phyloP scores from a whole-genome alignment of 805 yeast species.

The Lipomyces spencermartinsiae region DNA sequence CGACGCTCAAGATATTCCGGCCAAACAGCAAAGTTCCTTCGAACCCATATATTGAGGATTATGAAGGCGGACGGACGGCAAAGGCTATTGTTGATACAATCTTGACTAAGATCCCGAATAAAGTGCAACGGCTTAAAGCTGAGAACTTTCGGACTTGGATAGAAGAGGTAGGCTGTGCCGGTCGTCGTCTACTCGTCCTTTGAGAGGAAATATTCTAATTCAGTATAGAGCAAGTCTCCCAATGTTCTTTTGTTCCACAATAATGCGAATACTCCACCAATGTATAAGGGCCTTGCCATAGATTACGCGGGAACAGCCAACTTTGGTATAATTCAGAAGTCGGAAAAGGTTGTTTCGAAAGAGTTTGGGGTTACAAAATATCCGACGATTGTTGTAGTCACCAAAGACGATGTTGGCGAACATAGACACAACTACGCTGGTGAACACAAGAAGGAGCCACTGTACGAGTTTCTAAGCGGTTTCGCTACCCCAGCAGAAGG shows the following conservation, averaged over 20 bases:
- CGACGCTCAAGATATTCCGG: constrained; percentile 80
- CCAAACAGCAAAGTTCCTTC: constrained; percentile 60
- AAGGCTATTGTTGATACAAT: constrained; percentile 62
- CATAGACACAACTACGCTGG: constrained; percentile 43
- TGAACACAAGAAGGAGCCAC: constrained; percentile 44
- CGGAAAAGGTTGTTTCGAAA: constrained; percentile 42
- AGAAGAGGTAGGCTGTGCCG: constrained; percentile 6
- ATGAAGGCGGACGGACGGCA: constrained; percentile 52
- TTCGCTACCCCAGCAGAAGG: constrained; percentile 50
- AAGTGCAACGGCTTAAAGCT: constrained; percentile 19
- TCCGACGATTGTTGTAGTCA: constrained; percentile 47
- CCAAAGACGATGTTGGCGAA: constrained; percentile 33
- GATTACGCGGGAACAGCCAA: constrained; percentile 64
- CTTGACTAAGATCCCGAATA: constrained; percentile 42
- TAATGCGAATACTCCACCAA: constrained; percentile 57
- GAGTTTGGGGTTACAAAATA: constrained; percentile 38
- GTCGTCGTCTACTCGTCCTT: not conserved
- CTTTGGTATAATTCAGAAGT: constrained; percentile 49
- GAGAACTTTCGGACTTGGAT: constrained; percentile 18
- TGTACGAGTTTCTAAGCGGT: constrained; percentile 46
- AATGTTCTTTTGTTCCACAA: constrained; percentile 30
- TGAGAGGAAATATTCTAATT: not conserved
- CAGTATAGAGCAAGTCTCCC: constrained; percentile 17
- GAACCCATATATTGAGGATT: constrained; percentile 42
- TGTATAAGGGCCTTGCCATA: constrained; percentile 69